Evolutionary conservation across 1,284 basidiomycete genomes (phyloP).

Genomic region (Cryptococcus maquisensis): DNA sequence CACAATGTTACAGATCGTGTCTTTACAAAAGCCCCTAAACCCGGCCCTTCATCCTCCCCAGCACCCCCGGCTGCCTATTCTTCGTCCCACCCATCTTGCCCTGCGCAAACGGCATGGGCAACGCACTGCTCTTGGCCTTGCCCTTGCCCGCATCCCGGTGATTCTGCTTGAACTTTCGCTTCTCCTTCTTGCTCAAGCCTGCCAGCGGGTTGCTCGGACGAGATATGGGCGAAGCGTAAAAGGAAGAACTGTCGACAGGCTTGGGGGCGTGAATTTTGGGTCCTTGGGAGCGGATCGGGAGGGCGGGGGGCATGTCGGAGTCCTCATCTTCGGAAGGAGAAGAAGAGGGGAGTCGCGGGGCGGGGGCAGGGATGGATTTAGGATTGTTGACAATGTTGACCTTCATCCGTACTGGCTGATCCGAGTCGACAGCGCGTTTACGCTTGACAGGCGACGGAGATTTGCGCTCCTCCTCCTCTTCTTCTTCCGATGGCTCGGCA

Average conservation of each 20-base stretch:
- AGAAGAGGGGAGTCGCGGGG: neutral
- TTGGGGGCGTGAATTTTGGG: slow-evolving; percentile 9
- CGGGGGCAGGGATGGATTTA: neutral
- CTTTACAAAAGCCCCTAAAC: neutral
- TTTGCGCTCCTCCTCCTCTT: slow-evolving; percentile 17
- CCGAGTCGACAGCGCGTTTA: neutral
- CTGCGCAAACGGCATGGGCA: slow-evolving; percentile 14
- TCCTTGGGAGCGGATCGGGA: slow-evolving; percentile 9
- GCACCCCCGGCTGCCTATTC: slow-evolving; percentile 1
- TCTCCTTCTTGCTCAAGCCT: slow-evolving; percentile 6
- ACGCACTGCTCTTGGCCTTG: slow-evolving; percentile 1
- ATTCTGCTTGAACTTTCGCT: slow-evolving; percentile 3
- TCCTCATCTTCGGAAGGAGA: neutral
- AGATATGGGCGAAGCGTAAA: slow-evolving; percentile 12
- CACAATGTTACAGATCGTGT: neutral
- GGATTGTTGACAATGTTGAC: neutral
- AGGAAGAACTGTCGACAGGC: slow-evolving; percentile 8
- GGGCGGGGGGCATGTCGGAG: slow-evolving; percentile 9
- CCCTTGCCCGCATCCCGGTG: neutral
- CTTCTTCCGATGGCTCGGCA: slow-evolving; percentile 54
- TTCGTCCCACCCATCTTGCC: slow-evolving; percentile 4
- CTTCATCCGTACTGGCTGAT: neutral
- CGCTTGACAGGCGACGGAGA: neutral
- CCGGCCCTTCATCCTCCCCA: slow-evolving; percentile 1
- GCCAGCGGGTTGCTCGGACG: slow-evolving; percentile 3